Evolutionary conservation across 495 filamentous ascomycete species (phyloP), one percentile per base, ranked within the genome.

Genomic region (Podospora didyma): DNA sequence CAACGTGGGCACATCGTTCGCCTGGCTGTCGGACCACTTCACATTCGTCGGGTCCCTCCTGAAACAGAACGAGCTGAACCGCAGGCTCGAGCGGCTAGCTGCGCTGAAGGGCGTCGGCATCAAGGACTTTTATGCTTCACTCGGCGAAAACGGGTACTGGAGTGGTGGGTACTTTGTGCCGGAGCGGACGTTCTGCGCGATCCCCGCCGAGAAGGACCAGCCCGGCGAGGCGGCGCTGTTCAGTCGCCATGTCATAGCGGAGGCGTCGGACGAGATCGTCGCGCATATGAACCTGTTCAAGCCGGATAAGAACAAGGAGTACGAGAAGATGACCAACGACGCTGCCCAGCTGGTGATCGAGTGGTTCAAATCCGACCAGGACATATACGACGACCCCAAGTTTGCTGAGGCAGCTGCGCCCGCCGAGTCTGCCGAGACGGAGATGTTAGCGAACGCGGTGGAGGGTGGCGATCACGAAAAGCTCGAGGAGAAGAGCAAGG

Each of bases 271-370:
- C 55, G 94, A 98, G 73, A 82, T 89, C 16, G 77, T 78, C 54
- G 92, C 93, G 7, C 94, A 97, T 69, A 81, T 87, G 70, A 85
- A 77, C 53, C 90, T 97, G 85, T 97, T 97, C 64, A 72, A 79
- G 53, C 83, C 83, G 22, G 84, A 83, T 60, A 83, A 86, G 53
- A 96, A 96, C 64, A 80, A 83, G 28, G 86, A 83, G 28, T 96
- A 92, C 62, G 82, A 86, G 62, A 72, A 73, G 19, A 82, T 97
- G 74, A 75, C 82, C 20, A 79, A 84, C 47, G 69, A 85, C 48
- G 84, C 89, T 16, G 86, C 84, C 58, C 78, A 81, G 51, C 67
- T 82, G 39, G 73, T 86, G 3, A 66, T 77, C 0, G 62, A 66
- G 12, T 88, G 85, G 85, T 75, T 76, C 19, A 67, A 70, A 21